Conservation (phyloP, 306 rosid species). For the Trichosanthes cucumerina region DNA sequence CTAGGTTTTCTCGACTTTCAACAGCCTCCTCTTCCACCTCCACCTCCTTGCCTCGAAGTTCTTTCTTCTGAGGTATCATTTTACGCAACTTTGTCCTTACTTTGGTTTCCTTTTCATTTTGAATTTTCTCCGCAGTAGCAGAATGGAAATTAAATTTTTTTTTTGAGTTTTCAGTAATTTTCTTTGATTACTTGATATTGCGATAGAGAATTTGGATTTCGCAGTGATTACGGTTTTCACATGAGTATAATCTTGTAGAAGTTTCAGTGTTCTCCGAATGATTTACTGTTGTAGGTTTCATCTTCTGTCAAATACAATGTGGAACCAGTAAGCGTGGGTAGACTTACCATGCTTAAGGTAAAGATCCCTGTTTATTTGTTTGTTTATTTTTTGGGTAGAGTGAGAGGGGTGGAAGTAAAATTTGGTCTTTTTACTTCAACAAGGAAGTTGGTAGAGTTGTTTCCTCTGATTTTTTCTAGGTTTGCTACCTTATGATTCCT, state of each 20-base stretch:
- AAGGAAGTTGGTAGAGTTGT: neutral
- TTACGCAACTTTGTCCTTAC: neutral
- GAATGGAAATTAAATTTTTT: too few species aligned
- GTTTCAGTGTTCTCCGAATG: neutral
- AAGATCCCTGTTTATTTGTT: neutral
- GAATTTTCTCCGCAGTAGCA: too few species aligned
- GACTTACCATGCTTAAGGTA: constrained; percentile 71
- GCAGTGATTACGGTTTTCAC: neutral
- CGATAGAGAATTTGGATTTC: neutral
- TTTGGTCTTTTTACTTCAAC: neutral
- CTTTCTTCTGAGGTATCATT: constrained; percentile 48
- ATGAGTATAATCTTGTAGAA: neutral
- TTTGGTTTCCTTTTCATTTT: neutral
- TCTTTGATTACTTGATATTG: neutral
- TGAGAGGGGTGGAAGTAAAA: neutral
- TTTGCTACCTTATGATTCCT: neutral
- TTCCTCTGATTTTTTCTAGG: neutral
- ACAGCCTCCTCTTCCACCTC: constrained; percentile 33
- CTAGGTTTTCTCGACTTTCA: constrained; percentile 40
- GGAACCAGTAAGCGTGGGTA: constrained; percentile 47
- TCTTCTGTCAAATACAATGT: neutral
- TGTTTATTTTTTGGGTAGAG: neutral
- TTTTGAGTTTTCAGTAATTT: neutral
- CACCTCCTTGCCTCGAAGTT: constrained; percentile 69
- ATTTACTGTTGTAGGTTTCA: constrained; percentile 6